These are phyloP conservation scores for Phytophthora citrophthora DNA, from an alignment of 352 stramenopile species.

Conservation along the genomic window DNA sequence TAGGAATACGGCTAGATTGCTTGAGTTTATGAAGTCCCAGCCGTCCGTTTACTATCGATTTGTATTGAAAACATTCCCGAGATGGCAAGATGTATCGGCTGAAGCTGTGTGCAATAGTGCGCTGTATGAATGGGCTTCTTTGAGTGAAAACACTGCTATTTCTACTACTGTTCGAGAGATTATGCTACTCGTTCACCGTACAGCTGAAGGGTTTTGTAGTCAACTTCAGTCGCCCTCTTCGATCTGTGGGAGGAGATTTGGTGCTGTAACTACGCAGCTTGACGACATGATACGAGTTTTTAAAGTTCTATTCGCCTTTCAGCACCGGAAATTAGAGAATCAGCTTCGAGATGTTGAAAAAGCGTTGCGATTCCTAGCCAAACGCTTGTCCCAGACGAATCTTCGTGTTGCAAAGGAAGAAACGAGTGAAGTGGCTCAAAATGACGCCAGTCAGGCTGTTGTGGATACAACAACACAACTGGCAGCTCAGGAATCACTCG, in stretches of 20 bases:
- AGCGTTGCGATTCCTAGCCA: conserved; percentile 34
- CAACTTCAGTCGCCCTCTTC: conserved; percentile 6
- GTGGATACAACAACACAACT: conserved; percentile 33
- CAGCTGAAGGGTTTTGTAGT: conserved; percentile 11
- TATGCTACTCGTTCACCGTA: conserved; percentile 23
- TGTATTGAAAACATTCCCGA: conserved; percentile 48
- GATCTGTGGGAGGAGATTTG: conserved; percentile 27
- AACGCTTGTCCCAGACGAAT: conserved; percentile 32
- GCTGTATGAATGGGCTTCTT: conserved; percentile 29
- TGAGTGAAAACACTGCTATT: conserved; percentile 11
- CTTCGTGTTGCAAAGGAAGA: conserved; percentile 42
- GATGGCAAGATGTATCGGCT: conserved; percentile 43
- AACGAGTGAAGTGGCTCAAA: conserved; percentile 42
- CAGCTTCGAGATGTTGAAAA: conserved; percentile 13
- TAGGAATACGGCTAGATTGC: conserved; percentile 39
- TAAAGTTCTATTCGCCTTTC: conserved; percentile 52
- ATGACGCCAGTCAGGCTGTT: conserved; percentile 41
- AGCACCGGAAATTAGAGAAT: conserved; percentile 41
- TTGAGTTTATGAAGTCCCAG: conserved; percentile 43
- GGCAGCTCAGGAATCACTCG: conserved; percentile 38
- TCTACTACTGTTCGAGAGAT: conserved; percentile 25
- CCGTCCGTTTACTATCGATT: conserved; percentile 58
- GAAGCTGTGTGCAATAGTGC: conserved; percentile 42
- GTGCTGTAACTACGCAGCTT: conserved; percentile 38
- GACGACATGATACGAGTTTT: conserved; percentile 59